A percentile compares a stretch with the other conserved stretches of the same genome.
These are phyloP conservation scores for Alternaria ethzedia DNA, from an alignment of 2,329 filamentous ascomycete species.

Conservation along the genomic window DNA sequence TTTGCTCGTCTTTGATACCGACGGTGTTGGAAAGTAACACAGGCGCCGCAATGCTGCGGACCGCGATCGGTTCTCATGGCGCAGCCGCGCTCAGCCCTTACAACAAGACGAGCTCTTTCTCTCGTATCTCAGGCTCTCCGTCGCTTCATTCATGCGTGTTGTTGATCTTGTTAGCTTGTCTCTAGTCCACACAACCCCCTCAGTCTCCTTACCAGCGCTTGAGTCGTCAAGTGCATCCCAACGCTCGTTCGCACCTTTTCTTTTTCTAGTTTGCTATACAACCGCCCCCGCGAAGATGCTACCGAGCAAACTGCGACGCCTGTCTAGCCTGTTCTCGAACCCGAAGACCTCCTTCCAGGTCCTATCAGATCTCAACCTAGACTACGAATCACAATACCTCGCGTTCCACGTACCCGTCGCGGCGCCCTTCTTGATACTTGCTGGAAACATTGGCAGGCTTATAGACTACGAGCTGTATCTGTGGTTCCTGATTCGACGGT, in stretches of 20 bases:
- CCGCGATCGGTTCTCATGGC: conserved; percentile 4
- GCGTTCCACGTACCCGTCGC: conserved; percentile 39
- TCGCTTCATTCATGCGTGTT: background rate
- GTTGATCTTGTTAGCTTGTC: background rate
- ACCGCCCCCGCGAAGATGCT: background rate
- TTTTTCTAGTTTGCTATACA: background rate
- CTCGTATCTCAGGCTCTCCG: background rate
- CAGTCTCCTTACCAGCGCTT: background rate
- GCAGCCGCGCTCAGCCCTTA: conserved; percentile 10
- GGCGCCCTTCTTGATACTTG: conserved; percentile 39
- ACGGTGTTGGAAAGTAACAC: background rate
- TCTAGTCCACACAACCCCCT: background rate
- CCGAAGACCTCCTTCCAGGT: conserved; percentile 38
- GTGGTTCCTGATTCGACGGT: conserved; percentile 37
- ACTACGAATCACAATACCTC: conserved; percentile 38
- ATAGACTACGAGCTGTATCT: conserved; percentile 41
- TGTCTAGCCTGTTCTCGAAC: conserved; percentile 32
- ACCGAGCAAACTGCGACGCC: conserved; percentile 25
- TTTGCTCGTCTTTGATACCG: background rate
- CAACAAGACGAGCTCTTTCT: background rate
- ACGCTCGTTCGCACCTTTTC: background rate
- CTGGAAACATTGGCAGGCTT: conserved; percentile 40
- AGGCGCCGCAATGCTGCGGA: conserved; percentile 11
- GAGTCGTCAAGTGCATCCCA: background rate
- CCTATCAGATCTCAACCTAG: conserved; percentile 42